A percentile compares a stretch with the other conserved stretches of the same genome.
phyloP scores from a whole-genome alignment of 2,329 filamentous ascomycete species.

The Moelleriella libera region DNA sequence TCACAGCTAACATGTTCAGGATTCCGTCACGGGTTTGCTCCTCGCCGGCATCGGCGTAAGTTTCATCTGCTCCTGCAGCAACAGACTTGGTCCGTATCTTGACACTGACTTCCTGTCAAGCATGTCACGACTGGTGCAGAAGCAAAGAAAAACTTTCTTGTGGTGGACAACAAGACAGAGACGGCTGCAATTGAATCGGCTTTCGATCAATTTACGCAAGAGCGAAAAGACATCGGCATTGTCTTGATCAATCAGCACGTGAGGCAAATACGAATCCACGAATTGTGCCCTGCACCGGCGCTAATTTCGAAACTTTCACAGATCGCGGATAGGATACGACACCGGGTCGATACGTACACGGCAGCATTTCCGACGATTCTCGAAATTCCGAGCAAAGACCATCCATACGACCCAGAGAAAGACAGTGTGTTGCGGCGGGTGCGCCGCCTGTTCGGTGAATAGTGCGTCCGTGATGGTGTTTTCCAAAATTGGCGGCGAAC shows the following conservation, averaged over 20 bases:
- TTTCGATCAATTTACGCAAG: conserved; percentile 76
- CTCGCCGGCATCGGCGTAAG: conserved; percentile 86
- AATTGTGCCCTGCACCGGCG: background rate
- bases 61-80: conserved; percentile 4
- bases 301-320: conserved; percentile 18
- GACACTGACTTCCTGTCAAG: conserved; percentile 26
- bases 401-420: conserved; percentile 97
- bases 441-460: conserved; percentile 47
- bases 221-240: conserved; percentile 94
- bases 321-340: conserved; percentile 88
- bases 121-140: conserved; percentile 84
- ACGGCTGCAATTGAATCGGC: conserved; percentile 74
- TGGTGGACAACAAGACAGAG: conserved; percentile 90
- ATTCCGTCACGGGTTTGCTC: conserved; percentile 89
- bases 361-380: conserved; percentile 92
- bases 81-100: background rate
- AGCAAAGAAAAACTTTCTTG: conserved; percentile 92
- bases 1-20: conserved; percentile 37
- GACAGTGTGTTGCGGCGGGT: conserved; percentile 92
- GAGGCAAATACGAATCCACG: conserved; percentile 14
- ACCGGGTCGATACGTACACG: conserved; percentile 80
- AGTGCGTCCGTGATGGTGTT: background rate
- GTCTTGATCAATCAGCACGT: conserved; percentile 97
- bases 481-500: background rate
- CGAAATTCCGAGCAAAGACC: conserved; percentile 97